These are phyloP conservation scores for Aspergillus hancockii DNA, from an alignment of 495 filamentous ascomycete genomes.

Conservation along the genomic window DNA sequence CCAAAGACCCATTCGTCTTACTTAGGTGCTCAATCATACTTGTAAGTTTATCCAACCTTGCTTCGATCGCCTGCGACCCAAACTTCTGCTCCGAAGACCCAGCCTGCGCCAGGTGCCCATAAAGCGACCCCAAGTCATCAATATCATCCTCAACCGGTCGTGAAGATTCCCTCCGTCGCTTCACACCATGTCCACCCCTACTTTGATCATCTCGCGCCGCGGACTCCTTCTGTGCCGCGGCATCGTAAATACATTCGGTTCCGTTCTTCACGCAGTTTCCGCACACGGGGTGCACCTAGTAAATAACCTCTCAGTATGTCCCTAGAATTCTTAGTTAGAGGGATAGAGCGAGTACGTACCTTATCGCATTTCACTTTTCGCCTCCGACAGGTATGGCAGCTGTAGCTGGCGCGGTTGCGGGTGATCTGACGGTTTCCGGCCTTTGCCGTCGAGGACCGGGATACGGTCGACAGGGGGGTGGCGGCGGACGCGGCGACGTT, in stretches of 20 bases:
- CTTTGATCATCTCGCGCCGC: conserved; percentile 15
- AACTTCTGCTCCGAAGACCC: conserved; percentile 29
- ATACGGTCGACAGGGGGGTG: conserved; percentile 6
- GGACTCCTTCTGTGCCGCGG: conserved; percentile 29
- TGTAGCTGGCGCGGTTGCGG: conserved; percentile 51
- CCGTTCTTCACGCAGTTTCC: conserved; percentile 49
- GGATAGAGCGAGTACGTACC: conserved; percentile 22
- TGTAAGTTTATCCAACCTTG: conserved; percentile 47
- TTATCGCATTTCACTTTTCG: conserved; percentile 52
- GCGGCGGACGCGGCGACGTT: conserved; percentile 6
- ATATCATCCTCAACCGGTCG: conserved; percentile 38
- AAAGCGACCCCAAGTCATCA: conserved; percentile 41
- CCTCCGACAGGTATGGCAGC: conserved; percentile 50
- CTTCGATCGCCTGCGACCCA: conserved; percentile 41
- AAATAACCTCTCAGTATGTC: conserved; percentile 1
- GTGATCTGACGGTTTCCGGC: conserved; percentile 45
- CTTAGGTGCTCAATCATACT: conserved; percentile 47
- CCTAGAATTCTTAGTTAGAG: too few relatives aligned
- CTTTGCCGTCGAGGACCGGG: conserved; percentile 15
- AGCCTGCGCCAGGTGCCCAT: conserved; percentile 32
- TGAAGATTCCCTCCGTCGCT: conserved; percentile 36
- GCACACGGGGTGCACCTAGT: conserved; percentile 49
- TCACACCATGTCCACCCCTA: conserved; percentile 33
- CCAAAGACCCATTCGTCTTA: conserved; percentile 31
- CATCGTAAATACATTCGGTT: conserved; percentile 47